phyloP scores from a whole-genome alignment of 75 land plant species.

The Gnetum montanum region DNA sequence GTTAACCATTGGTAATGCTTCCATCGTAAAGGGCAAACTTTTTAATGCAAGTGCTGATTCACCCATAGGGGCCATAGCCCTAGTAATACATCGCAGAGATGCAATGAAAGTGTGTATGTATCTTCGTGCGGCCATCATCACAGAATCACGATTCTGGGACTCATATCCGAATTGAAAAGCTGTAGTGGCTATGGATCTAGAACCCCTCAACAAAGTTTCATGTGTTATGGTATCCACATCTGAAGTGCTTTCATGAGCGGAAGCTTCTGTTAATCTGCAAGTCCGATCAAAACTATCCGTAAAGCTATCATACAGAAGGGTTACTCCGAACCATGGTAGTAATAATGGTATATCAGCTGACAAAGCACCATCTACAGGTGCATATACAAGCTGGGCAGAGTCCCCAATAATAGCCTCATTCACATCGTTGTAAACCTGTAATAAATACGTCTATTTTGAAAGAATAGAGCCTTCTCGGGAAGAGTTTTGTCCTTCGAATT shows the following conservation, averaged over 20 bases:
- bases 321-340: constrained; percentile 34
- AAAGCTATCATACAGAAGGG: constrained; percentile 8
- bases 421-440: constrained; percentile 44
- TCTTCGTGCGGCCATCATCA: constrained; percentile 35
- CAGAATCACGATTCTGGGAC: constrained; percentile 27
- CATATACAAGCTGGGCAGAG: constrained; percentile 36
- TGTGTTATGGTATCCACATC: constrained; percentile 1
- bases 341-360: constrained; percentile 32
- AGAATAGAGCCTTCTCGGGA: constrained; percentile 13
- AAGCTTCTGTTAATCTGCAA: constrained; percentile 29
- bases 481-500: constrained; percentile 23
- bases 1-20: constrained; percentile 22
- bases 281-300: constrained; percentile 19
- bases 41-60: constrained; percentile 10
- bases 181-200: constrained; percentile 33
- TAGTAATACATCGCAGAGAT: constrained; percentile 39
- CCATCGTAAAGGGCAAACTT: constrained; percentile 13
- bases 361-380: constrained; percentile 35
- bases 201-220: constrained; percentile 10
- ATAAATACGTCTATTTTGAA: constrained; percentile 19
- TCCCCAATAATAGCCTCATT: constrained; percentile 26
- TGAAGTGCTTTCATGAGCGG: constrained; percentile 19
- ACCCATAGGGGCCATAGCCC: constrained; percentile 39
- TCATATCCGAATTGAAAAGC: constrained; percentile 45
- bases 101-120: constrained; percentile 45